A percentile compares a stretch with the other conserved stretches of the same genome.
Conservation (phyloP, 2,329 filamentous ascomycete genomes). For the Gnomoniopsis sp. region DNA sequence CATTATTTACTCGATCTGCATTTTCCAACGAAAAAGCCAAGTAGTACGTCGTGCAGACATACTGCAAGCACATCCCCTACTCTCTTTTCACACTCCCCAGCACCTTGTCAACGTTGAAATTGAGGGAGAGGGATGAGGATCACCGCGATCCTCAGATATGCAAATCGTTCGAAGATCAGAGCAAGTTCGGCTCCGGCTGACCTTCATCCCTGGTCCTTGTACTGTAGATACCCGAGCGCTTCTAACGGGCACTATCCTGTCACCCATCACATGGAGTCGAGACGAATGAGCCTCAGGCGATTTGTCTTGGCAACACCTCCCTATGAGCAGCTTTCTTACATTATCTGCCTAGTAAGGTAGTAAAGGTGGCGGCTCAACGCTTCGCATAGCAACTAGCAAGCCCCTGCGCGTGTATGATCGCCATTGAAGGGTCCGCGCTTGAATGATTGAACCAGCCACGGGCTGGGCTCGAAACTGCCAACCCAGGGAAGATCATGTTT, state of each 20-base stretch:
- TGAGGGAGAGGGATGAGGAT: not conserved
- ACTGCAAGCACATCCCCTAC: not conserved
- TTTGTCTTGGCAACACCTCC: not conserved
- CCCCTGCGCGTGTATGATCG: constrained; percentile 12
- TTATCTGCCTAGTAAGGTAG: too few species aligned
- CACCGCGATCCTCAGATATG: not conserved
- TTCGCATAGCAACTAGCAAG: not conserved
- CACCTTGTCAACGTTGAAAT: too few species aligned
- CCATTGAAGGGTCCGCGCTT: constrained; percentile 13
- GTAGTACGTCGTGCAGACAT: too few species aligned
- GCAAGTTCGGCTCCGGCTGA: not conserved
- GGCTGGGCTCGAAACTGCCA: constrained; percentile 1
- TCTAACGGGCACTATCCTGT: not conserved
- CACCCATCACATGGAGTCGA: not conserved
- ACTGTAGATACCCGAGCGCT: not conserved
- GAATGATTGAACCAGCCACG: not conserved
- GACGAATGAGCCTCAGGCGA: not conserved
- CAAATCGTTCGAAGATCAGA: not conserved
- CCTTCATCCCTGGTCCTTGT: not conserved
- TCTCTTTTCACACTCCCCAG: too few species aligned
- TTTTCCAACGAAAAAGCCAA: too few species aligned
- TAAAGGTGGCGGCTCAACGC: not conserved
- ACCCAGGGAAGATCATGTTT: constrained; percentile 1
- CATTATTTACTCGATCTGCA: too few species aligned
- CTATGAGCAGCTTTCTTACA: not conserved